phyloP scores from a whole-genome alignment of 192 early-diverging fungal species.

The Rhizophagus prolifer region DNA sequence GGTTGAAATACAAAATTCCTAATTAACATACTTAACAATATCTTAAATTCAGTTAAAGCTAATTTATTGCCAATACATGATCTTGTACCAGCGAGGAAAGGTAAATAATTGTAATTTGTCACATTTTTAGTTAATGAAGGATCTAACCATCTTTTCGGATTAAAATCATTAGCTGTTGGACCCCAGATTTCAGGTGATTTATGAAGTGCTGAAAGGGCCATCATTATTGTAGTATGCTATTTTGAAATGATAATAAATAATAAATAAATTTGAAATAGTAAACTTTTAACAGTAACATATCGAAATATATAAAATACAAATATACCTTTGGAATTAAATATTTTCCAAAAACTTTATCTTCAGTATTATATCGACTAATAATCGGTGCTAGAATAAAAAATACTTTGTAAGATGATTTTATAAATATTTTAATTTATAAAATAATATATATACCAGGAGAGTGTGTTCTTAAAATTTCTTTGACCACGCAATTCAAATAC shows the following conservation, averaged over 20 bases:
- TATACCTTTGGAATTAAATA: conserved; percentile 53
- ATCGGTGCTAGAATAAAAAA: conserved; percentile 36
- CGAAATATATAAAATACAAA: too few relatives aligned
- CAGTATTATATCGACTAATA: conserved; percentile 35
- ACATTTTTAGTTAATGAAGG: conserved; percentile 31
- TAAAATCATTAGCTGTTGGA: conserved; percentile 41
- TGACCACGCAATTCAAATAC: too few relatives aligned
- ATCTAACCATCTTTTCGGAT: conserved; percentile 55
- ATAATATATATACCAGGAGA: too few relatives aligned
- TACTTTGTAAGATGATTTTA: not conserved
- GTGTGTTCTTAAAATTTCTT: too few relatives aligned
- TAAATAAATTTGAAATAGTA: too few relatives aligned
- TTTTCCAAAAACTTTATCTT: conserved; percentile 40
- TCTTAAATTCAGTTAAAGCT: conserved; percentile 57
- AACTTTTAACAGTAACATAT: not conserved
- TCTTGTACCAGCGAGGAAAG: conserved; percentile 51
- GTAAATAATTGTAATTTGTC: conserved; percentile 34
- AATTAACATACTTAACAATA: conserved; percentile 36
- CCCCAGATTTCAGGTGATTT: too few relatives aligned
- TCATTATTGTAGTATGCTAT: too few relatives aligned
- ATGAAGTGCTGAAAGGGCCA: too few relatives aligned
- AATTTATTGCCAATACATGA: conserved; percentile 60
- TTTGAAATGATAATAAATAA: too few relatives aligned
- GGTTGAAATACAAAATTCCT: conserved; percentile 3
- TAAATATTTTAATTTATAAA: too few relatives aligned